Conservation (phyloP, 129 eudicot species). For the Pulicaria dysenterica region DNA sequence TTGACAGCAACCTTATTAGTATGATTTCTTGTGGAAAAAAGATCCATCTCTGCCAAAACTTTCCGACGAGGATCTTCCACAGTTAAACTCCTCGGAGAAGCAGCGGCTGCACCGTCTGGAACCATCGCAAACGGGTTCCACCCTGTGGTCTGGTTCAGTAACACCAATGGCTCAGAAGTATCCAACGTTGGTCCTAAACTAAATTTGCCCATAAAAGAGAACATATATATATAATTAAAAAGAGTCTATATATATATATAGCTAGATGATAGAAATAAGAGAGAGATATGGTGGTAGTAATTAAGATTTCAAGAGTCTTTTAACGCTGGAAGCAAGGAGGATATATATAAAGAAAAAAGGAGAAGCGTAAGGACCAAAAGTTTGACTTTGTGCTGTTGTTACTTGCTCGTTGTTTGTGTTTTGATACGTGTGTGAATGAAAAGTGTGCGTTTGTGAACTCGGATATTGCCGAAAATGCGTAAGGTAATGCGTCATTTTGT, state of each 20-base stretch:
- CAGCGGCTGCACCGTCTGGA: not conserved
- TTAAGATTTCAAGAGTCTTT: conserved; percentile 54
- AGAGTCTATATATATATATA: not conserved
- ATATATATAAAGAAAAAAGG: conserved; percentile 35
- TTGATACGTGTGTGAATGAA: conserved; percentile 31
- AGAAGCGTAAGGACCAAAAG: conserved; percentile 29
- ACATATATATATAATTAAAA: not conserved
- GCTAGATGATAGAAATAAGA: not conserved
- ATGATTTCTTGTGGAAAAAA: conserved; percentile 50
- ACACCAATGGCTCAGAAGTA: conserved; percentile 50
- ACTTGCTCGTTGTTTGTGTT: not conserved
- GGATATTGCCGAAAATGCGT: conserved; percentile 47
- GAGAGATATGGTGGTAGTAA: conserved; percentile 18
- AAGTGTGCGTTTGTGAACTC: conserved; percentile 31
- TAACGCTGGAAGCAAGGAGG: conserved; percentile 37
- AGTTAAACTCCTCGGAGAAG: not conserved
- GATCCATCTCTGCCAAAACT: conserved; percentile 61
- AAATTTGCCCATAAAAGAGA: conserved; percentile 9
- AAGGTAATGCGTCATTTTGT: conserved; percentile 66
- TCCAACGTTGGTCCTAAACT: conserved; percentile 57
- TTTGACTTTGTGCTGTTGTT: conserved; percentile 21
- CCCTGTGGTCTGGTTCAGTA: conserved; percentile 47
- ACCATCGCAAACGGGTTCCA: conserved; percentile 33
- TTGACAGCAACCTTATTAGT: conserved; percentile 38
- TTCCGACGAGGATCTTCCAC: conserved; percentile 19